Evolutionary conservation across 768 basidiomycete species (phyloP), one percentile per base, ranked within the genome.

Genomic region (Amanita molliuscula): DNA sequence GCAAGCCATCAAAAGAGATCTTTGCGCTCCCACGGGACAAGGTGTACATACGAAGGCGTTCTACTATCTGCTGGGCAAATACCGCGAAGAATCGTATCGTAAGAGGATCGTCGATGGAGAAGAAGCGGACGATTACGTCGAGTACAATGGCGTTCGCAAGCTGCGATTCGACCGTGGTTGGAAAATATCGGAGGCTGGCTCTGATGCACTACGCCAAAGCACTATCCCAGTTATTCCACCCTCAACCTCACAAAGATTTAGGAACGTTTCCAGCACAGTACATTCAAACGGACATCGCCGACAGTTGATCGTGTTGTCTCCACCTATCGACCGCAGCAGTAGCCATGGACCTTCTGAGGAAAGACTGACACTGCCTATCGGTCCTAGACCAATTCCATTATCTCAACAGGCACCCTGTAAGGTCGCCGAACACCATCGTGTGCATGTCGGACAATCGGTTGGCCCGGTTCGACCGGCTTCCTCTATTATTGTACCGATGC

Each of bases 31-130:
- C 9, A 72, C 75, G 15, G 87, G 82, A 16, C 69, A 77, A 46
- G 86, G 85, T 10, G 77, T 78, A 7, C 76, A 88, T 53, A 85
- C 88, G 8, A 94, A 94, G 62, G 88, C 87, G 0, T 92, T 93
- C 64, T 95, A 93, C 61, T 90, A 84, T 61, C 75, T 95, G 33
- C 75, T 95, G 16, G 71, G 78, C 35, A 77, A 77, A 63, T 87
- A 90, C 58, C 78, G 86, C 52, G 82, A 89, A 57, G 79, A 77
- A 43, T 63, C 67, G 4, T 57, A 59, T 42, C 63, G 60, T 33
- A 67, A 62, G 44, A 61, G 80, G 57, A 70, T 77, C 58, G 75
- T 79, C 41, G 71, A 76, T 58, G 75, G 72, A 23, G 51, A 46
- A 46, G 20, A 41, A 16, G 16, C 34, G 26, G n/a, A 74, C 69